Evolutionary conservation across 129 eudicot species (phyloP), one percentile per base, ranked within the genome.

Genomic region (Flaveria sonorensis): DNA sequence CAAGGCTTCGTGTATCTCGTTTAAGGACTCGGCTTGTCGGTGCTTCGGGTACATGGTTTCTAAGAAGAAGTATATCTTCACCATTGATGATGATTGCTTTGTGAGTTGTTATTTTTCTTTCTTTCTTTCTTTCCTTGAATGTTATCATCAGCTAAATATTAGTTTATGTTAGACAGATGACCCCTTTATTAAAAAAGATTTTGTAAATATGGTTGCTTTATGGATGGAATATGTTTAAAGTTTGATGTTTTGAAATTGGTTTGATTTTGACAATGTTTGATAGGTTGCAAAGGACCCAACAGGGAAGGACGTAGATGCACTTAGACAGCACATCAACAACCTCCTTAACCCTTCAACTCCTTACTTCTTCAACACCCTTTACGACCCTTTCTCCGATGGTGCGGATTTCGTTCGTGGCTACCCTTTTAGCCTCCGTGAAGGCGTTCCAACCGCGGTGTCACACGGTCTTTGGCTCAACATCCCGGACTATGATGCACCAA

Each of bases 391-490:
- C 67, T 15, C 91, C 4, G 98, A 93, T 1, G 98, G 98, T 21
- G 87, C 91, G 0, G 98, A 93, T 80, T 93, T 87, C 68, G 97
- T 93, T 48, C 92, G 98, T 28, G 97, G 98, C 30, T 93, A 93
- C 86, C 98, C 98, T 32, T 93, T 93, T 81, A 93, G 98, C 81
- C 97, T 93, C 14, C 86, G 98, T 3, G 98, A 93, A 87, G 98
- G 98, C 63, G 98, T 88, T n/a, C 93, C 97, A 2, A 92, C 97
- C 10, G 97, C 96, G 1, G 96, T 92, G 11, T 92, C 97, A 52
- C 95, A 89, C 3, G 97, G 97, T 53, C 97, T 92, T 23, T 92
- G 97, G 97, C 86, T 92, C 78, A 92, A 89, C 82, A 92, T 92
- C 77, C 97, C 97, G 6, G 97, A 92, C 85, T 92, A 89, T 21